phyloP scores from a whole-genome alignment of 768 basidiomycete species.

The Tephrocybe rancida region DNA sequence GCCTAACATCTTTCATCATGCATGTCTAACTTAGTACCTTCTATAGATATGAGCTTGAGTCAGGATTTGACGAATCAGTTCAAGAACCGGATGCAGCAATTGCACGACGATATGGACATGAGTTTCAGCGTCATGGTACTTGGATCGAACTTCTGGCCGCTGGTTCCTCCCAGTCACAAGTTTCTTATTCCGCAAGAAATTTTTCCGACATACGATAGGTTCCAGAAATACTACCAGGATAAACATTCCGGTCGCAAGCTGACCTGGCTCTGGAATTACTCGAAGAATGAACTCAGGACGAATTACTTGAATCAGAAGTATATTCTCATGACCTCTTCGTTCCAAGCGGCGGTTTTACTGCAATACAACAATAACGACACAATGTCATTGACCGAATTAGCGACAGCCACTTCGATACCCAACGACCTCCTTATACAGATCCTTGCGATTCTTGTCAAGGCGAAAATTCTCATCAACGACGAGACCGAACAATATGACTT shows the following conservation, averaged over 20 bases:
- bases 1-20: background rate
- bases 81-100: slow-evolving; percentile 89
- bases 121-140: slow-evolving; percentile 93
- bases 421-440: slow-evolving; percentile 81
- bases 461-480: slow-evolving; percentile 87
- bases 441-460: slow-evolving; percentile 76
- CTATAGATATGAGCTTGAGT: slow-evolving; percentile 87
- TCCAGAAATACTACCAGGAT: slow-evolving; percentile 90
- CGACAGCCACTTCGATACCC: slow-evolving; percentile 75
- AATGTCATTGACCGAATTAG: slow-evolving; percentile 75
- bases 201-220: slow-evolving; percentile 84
- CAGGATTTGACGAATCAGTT: slow-evolving; percentile 95
- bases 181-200: slow-evolving; percentile 91
- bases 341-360: slow-evolving; percentile 92
- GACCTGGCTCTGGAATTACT: slow-evolving; percentile 98
- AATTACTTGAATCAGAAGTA: slow-evolving; percentile 95
- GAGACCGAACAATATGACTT: slow-evolving; percentile 90
- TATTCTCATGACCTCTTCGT: slow-evolving; percentile 93
- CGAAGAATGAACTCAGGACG: slow-evolving; percentile 93
- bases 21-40: background rate
- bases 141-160: slow-evolving; percentile 95
- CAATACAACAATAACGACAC: slow-evolving; percentile 95
- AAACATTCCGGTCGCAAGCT: slow-evolving; percentile 95
- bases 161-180: slow-evolving; percentile 80
- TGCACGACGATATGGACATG: slow-evolving; percentile 84